Conservation (phyloP, 805 yeast species). For the Monosporozyma yasuniensis region DNA sequence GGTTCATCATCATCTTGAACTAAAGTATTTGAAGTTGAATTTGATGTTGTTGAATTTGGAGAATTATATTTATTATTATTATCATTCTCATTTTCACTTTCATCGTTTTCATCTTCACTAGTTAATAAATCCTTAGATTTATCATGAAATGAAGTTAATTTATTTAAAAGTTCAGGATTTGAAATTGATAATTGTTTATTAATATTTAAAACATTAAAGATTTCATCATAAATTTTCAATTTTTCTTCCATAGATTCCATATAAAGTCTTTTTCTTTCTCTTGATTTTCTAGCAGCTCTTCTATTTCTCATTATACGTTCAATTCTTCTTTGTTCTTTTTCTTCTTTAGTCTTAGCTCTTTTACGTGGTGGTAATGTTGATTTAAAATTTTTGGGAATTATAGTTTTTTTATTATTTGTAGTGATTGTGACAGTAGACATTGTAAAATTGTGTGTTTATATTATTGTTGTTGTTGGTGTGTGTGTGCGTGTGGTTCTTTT, state of each 20-base stretch:
- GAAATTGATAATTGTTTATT: constrained; percentile 1
- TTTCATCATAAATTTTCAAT: constrained; percentile 26
- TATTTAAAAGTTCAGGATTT: neutral
- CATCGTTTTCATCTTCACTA: neutral
- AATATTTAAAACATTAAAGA: constrained; percentile 17
- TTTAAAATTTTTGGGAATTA: constrained; percentile 23
- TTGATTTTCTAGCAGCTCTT: constrained; percentile 94
- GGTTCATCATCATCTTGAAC: neutral
- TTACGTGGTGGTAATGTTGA: constrained; percentile 82
- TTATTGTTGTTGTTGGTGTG: neutral
- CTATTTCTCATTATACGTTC: constrained; percentile 90
- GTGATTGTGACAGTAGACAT: neutral
- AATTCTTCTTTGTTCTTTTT: constrained; percentile 90
- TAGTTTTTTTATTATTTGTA: neutral
- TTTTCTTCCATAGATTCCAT: constrained; percentile 70
- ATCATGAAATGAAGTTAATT: constrained; percentile 3
- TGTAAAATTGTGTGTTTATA: neutral
- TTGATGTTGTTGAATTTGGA: neutral
- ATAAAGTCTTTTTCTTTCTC: constrained; percentile 92
- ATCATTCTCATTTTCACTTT: neutral
- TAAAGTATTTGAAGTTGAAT: neutral
- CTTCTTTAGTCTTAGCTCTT: constrained; percentile 93
- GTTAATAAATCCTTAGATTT: constrained; percentile 3
- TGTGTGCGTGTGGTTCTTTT: neutral
- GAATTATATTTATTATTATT: neutral